phyloP scores from a whole-genome alignment of 2,329 filamentous ascomycete genomes.

The Pseudocercospora musae region DNA sequence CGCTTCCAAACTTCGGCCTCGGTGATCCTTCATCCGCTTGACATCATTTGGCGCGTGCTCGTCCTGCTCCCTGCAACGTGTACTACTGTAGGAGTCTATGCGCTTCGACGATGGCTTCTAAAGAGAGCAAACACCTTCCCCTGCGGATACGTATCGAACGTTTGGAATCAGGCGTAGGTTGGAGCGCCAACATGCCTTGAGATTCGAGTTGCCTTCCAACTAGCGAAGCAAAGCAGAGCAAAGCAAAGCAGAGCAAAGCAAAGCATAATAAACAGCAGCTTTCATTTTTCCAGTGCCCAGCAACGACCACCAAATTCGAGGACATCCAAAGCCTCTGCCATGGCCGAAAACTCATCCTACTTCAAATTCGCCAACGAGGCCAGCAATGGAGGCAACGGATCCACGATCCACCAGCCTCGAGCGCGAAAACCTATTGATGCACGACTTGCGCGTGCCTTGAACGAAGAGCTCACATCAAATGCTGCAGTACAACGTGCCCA shows the following conservation, averaged over 20 bases:
- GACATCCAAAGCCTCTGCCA: not conserved
- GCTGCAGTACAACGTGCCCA: constrained; percentile 9
- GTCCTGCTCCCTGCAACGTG: not conserved
- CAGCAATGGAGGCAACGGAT: not conserved
- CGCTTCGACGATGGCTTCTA: not conserved
- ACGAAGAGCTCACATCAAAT: constrained; percentile 13
- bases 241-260: not conserved
- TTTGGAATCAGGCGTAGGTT: not conserved
- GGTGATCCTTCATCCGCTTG: constrained; percentile 1
- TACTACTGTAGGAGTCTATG: too few species aligned
- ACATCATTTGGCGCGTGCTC: constrained; percentile 5
- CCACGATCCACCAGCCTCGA: constrained; percentile 27
- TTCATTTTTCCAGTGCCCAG: not conserved
- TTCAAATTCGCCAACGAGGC: not conserved
- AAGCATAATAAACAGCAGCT: not conserved
- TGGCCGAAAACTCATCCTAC: not conserved
- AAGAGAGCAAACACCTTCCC: not conserved
- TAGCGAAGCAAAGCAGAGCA: not conserved
- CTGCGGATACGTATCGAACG: not conserved
- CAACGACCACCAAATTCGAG: not conserved
- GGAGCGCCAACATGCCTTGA: not conserved
- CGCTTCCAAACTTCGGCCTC: not conserved
- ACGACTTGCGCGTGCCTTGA: constrained; percentile 20
- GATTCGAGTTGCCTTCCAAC: not conserved
- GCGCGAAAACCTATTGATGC: constrained; percentile 28